A percentile compares a stretch with the other conserved stretches of the same genome.
Conservation (phyloP, 768 basidiomycete species). For the Cyathus striatus region DNA sequence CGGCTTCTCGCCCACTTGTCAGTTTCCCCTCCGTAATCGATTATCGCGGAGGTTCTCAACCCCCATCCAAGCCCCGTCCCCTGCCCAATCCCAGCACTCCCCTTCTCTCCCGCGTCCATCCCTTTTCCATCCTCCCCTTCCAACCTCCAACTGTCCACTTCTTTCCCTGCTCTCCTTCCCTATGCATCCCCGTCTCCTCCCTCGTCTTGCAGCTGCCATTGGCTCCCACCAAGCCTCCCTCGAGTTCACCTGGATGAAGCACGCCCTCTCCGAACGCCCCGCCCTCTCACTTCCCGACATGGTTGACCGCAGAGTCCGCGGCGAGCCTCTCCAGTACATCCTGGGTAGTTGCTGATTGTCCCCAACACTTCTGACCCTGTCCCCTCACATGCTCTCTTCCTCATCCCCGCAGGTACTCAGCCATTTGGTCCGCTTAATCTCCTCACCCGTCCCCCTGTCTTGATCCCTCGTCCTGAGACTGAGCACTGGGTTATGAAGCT, state of each 20-base stretch:
- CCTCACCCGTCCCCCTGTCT: conserved; percentile 66
- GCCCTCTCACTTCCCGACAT: conserved; percentile 30
- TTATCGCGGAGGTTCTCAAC: no score
- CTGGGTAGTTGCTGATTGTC: conserved; percentile 49
- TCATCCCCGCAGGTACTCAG: conserved; percentile 52
- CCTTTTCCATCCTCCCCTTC: conserved; percentile 4
- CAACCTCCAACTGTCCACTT: conserved; percentile 6
- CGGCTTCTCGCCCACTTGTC: background rate
- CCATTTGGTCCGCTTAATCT: conserved; percentile 85
- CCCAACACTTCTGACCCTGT: conserved; percentile 7
- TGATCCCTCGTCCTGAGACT: conserved; percentile 95
- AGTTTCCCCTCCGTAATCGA: no score
- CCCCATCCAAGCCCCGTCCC: background rate
- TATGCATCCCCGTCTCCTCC: conserved; percentile 21
- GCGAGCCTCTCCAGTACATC: conserved; percentile 90
- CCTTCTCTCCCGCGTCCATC: conserved; percentile 8
- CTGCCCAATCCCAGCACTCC: conserved; percentile 13
- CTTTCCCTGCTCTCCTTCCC: no score
- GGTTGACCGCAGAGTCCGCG: conserved; percentile 53
- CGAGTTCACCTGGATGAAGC: conserved; percentile 42
- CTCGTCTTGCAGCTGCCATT: conserved; percentile 20
- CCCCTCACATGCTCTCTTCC: conserved; percentile 9
- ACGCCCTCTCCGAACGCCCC: conserved; percentile 12
- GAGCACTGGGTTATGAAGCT: conserved; percentile 75
- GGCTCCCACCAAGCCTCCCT: conserved; percentile 29